phyloP scores from a whole-genome alignment of 2,329 filamentous ascomycete species.

The Arthroderma uncinatum region DNA sequence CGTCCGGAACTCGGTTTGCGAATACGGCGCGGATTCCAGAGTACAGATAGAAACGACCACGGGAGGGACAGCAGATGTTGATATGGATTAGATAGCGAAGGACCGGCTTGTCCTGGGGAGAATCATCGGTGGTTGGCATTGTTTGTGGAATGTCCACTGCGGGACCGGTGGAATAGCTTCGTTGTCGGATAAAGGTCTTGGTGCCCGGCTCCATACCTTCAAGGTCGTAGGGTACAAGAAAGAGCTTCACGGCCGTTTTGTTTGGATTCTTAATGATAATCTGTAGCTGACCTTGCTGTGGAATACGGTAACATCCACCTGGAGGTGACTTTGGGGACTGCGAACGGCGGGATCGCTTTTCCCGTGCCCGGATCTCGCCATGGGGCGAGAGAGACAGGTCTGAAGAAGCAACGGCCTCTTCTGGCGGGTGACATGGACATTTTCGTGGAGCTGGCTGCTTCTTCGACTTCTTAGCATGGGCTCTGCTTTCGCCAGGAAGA shows the following conservation, averaged over 20 bases:
- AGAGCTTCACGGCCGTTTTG: conserved; percentile 94
- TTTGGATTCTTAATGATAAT: conserved; percentile 98
- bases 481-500: conserved; percentile 42
- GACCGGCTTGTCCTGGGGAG: conserved; percentile 48
- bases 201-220: conserved; percentile 85
- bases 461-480: conserved; percentile 29
- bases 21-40: conserved; percentile 91
- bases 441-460: conserved; percentile 24
- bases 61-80: conserved; percentile 79
- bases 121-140: conserved; percentile 23
- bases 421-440: conserved; percentile 10
- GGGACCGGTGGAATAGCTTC: conserved; percentile 79
- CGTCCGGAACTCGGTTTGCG: conserved; percentile 89
- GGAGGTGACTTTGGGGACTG: conserved; percentile 57
- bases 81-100: conserved; percentile 84
- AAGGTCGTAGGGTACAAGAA: conserved; percentile 85
- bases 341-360: conserved; percentile 51
- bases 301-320: conserved; percentile 86
- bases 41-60: conserved; percentile 78
- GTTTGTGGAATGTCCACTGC: conserved; percentile 60
- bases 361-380: conserved; percentile 35
- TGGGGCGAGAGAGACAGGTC: conserved; percentile 17
- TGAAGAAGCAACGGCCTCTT: conserved; percentile 5
- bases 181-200: conserved; percentile 91
- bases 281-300: conserved; percentile 84